Percentiles rank a stretch among this genome's conserved stretches.
These are phyloP conservation scores for Vigna radiata DNA, from an alignment of 306 rosid genomes.

Conservation along the genomic window DNA sequence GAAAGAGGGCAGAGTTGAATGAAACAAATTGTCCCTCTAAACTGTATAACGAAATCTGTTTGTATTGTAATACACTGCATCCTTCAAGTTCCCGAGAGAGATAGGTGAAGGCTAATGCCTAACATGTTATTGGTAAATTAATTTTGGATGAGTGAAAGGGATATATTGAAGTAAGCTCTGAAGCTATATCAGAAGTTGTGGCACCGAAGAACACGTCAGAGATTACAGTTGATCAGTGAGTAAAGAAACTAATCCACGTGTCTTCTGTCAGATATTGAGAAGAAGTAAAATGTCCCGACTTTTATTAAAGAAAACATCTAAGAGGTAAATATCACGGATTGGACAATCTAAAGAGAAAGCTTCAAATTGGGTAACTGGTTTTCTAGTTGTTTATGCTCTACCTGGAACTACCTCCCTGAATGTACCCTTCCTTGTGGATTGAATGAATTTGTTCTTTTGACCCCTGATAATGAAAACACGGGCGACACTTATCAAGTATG, in stretches of 20 bases:
- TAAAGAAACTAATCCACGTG: background rate
- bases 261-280: background rate
- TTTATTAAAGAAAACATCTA: background rate
- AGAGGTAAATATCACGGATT: background rate
- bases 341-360: too few relatives aligned
- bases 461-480: background rate
- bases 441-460: background rate
- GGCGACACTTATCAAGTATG: background rate
- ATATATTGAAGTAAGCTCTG: background rate
- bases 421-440: background rate
- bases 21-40: background rate
- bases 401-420: background rate
- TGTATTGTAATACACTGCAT: background rate
- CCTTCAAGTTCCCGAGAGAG: background rate
- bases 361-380: background rate
- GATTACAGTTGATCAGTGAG: background rate
- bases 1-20: background rate
- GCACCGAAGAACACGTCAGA: background rate
- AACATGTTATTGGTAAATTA: background rate
- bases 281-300: background rate
- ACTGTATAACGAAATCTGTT: background rate
- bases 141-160: background rate
- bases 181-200: slow-evolving; percentile 3
- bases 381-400: background rate
- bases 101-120: background rate